Base-by-base conservation (phyloP, 495 filamentous ascomycete genomes). In the Podospora sp. region DNA sequence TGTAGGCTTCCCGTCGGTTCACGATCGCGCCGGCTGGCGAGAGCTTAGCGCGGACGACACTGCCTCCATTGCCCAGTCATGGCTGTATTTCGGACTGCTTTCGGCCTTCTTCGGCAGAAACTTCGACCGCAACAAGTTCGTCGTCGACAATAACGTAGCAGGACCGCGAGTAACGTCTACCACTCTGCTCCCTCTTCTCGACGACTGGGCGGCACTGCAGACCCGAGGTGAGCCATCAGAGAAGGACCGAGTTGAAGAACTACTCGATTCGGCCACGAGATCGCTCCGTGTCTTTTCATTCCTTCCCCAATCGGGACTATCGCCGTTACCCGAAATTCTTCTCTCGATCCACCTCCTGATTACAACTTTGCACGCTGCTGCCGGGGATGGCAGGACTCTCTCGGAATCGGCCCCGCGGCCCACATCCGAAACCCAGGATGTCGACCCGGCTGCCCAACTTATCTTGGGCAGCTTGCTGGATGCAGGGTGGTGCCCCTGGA, bases 31-130 rank as follows among this genome's bases (percentile, higher is more conserved):
- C 20, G n/a, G 29, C 9, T 49, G 60, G 60, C 33, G 22, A 9
- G 60, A 50, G 12, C 20, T 62, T 16, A 21, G n/a, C 21, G 25
- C 60, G 8, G 60, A 50, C 36, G n/a, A 46, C 36, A 62, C 21
- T 4, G 33, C 35, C 11, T 5, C 12, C 36, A 9, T 50, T 50
- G 35, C 24, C 1, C 59, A 61, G 59, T 36, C 59, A 21, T 61
- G 59, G 59, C 29, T 61, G 25, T 61, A 61, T 49, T 61, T 61
- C 35, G 27, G 59, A 7, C 59, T 61, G 8, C 40, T 61, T n/a
- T 7, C 16, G 18, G 59, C 29, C 27, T 61, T 61, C 35, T 46
- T 61, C 29, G 16, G 14, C 6, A 6, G 20, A 18, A 11, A 24
- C 6, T 21, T 61, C 20, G 59, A 61, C 35, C 9, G 18, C 6